A percentile compares a stretch with the other conserved stretches of the same genome.
These are phyloP conservation scores for Prunus dulcis DNA, from an alignment of 306 rosid species.

Conservation along the genomic window DNA sequence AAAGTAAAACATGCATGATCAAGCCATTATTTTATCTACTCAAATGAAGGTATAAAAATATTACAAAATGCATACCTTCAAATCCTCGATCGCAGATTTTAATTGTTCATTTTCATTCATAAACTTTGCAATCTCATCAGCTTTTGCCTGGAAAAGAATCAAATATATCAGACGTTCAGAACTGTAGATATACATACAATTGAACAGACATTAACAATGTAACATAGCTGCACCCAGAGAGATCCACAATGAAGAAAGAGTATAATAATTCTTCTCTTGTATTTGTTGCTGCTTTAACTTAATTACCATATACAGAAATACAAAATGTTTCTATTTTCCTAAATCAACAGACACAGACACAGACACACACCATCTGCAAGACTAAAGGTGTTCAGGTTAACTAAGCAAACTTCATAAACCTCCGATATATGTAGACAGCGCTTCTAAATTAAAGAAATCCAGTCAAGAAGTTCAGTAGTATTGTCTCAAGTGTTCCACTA, in stretches of 20 bases:
- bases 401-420: neutral
- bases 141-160: slow-evolving; percentile 68
- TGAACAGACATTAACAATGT: slow-evolving; percentile 2
- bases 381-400: neutral
- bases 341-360: neutral
- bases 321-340: neutral
- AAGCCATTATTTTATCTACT: neutral
- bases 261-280: neutral
- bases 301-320: neutral
- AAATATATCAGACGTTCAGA: neutral
- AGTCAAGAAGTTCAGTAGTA: slow-evolving; percentile 1
- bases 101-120: slow-evolving; percentile 96
- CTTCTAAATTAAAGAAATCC: neutral
- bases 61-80: slow-evolving; percentile 52
- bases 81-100: slow-evolving; percentile 67
- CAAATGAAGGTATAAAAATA: neutral
- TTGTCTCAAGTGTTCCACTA: neutral
- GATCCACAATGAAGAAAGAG: neutral
- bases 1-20: neutral
- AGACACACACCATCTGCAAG: neutral
- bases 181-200: slow-evolving; percentile 1
- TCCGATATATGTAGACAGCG: neutral
- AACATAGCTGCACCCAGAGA: neutral
- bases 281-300: neutral
- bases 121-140: slow-evolving; percentile 91